phyloP scores from a whole-genome alignment of 495 filamentous ascomycete species.

The Talaromyces thailandensis region DNA sequence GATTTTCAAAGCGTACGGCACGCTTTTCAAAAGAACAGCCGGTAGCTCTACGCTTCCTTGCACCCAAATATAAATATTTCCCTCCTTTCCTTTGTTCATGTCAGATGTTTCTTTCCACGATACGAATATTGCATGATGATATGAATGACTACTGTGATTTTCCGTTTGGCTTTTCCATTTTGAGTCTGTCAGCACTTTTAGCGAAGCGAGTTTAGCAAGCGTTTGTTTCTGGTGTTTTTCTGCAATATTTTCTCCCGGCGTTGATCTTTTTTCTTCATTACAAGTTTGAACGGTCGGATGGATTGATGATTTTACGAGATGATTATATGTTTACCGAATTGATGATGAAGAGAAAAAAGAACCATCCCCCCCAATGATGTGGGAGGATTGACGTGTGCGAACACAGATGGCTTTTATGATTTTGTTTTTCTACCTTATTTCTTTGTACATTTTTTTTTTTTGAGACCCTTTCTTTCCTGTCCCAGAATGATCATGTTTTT shows the following conservation, averaged over 20 bases:
- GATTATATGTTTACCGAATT: background rate
- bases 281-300: background rate
- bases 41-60: constrained; percentile 6
- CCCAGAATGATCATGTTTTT: constrained; percentile 5
- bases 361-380: background rate
- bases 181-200: constrained; percentile 17
- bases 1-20: constrained; percentile 5
- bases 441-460: constrained; percentile 11
- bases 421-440: constrained; percentile 5
- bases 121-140: constrained; percentile 3
- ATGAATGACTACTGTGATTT: constrained; percentile 8
- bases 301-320: background rate
- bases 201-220: constrained; percentile 13
- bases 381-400: background rate
- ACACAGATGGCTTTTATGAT: background rate
- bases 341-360: background rate
- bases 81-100: constrained; percentile 8
- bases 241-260: constrained; percentile 5
- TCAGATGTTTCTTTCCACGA: background rate
- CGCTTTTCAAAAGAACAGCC: constrained; percentile 2
- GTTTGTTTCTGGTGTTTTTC: constrained; percentile 14
- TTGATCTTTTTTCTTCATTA: background rate
- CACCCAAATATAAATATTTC: background rate
- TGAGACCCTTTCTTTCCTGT: background rate
- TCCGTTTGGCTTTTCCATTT: constrained; percentile 19